Conservation (phyloP, 768 basidiomycete genomes). For the Pisolithus tinctorius region DNA sequence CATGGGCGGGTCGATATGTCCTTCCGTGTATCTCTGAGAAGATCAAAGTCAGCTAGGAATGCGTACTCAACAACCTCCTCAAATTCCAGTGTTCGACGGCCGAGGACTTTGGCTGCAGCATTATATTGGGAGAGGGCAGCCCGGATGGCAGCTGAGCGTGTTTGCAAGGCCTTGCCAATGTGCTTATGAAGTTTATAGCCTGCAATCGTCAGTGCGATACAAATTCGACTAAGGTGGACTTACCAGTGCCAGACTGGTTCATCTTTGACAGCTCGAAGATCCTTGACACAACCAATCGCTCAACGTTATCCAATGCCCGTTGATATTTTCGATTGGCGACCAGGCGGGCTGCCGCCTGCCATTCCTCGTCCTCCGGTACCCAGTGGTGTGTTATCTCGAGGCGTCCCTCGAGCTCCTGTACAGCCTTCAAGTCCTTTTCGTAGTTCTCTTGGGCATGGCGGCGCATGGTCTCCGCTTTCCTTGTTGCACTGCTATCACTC, state of each 20-base stretch:
- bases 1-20: slow-evolving; percentile 9
- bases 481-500: slow-evolving; percentile 3
- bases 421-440: no score
- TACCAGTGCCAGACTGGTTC: no score
- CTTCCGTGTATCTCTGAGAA: slow-evolving; percentile 1
- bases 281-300: slow-evolving; percentile 8
- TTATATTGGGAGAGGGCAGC: slow-evolving; percentile 8
- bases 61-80: slow-evolving; percentile 18
- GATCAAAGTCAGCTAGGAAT: slow-evolving; percentile 9
- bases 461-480: slow-evolving; percentile 3
- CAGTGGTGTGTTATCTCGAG: no score
- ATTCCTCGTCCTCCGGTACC: no score
- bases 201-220: neutral
- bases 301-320: slow-evolving; percentile 9
- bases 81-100: slow-evolving; percentile 5
- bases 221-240: neutral
- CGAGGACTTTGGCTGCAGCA: neutral
- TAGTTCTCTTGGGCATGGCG: slow-evolving; percentile 13
- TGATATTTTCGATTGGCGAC: slow-evolving; percentile 5
- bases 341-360: no score
- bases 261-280: slow-evolving; percentile 19
- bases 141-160: slow-evolving; percentile 5
- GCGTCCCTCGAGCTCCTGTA: no score
- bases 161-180: no score
- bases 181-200: slow-evolving; percentile 2